Base-by-base conservation (phyloP, 2,329 filamentous ascomycete genomes). In the Fusarium anthophilum region DNA sequence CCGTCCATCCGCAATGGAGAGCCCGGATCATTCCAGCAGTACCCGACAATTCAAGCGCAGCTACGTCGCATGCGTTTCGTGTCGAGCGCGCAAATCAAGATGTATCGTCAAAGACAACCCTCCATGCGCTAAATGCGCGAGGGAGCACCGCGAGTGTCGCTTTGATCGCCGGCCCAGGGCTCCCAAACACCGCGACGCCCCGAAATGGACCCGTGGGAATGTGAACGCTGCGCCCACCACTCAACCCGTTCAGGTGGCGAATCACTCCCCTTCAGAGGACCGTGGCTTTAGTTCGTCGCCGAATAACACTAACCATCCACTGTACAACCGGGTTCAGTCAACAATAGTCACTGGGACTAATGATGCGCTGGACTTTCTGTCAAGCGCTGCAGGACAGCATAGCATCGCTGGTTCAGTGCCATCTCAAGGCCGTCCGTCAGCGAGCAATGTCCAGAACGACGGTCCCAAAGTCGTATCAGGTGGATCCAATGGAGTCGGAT, bases 21-120 rank as follows among this genome's bases (percentile, higher is more conserved):
- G 41, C 44, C 65, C 69, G 17, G 71, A 51, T 30, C 10, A 35
- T 35, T 22, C 70, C 47, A 54, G 51, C 11, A 59, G 24, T 55
- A 60, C 51, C 43, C 57, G 71, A 17, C 28, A 44, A 3, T 73
- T 73, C 48, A 73, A 73, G 45, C 71, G 71, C n/a, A 72, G 71
- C 48, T 73, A 73, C 14, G 71, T 73, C 35, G 71, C 71, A 15
- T 73, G 71, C 15, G 66, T 73, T 6, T 73, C 69, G 2, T 73
- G 71, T 22, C 69, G 71, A 35, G 59, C 58, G 15, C 71, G 71
- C 48, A 73, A 73, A 32, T 69, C 69, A 6, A 51, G 66, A 53
- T 73, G 71, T 6, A 66, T 73, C 39, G 43, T 73, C 45, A 72
- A 73, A 18, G 69, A 73, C 17, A 73, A 55, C n/a, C 71, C 71